These are phyloP conservation scores for Rhodotorula babjevae DNA, from an alignment of 768 basidiomycete species.

Conservation along the genomic window DNA sequence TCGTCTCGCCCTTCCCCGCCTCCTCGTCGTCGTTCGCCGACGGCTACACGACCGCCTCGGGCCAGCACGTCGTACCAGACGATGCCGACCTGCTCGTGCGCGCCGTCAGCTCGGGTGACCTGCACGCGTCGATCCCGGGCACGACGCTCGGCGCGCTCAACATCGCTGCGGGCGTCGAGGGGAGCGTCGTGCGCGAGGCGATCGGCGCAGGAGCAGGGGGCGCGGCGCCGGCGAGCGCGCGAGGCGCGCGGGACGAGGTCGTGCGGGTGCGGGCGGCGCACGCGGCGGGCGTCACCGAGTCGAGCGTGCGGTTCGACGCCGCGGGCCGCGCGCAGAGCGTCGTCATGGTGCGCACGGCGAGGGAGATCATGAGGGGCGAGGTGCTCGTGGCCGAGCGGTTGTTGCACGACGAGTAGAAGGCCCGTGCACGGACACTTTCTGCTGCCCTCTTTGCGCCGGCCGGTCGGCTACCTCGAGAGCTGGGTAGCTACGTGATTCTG, in stretches of 20 bases:
- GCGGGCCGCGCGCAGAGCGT: slow-evolving; percentile 11
- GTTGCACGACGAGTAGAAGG: background rate
- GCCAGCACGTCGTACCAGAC: background rate
- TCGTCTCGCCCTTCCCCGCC: slow-evolving; percentile 8
- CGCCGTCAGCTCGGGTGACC: slow-evolving; percentile 30
- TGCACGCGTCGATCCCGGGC: slow-evolving; percentile 36
- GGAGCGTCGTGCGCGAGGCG: slow-evolving; percentile 22
- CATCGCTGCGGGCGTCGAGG: slow-evolving; percentile 15
- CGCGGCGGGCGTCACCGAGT: slow-evolving; percentile 27
- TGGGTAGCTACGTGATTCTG: too few relatives aligned
- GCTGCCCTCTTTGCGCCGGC: too few relatives aligned
- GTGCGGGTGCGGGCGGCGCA: slow-evolving; percentile 28
- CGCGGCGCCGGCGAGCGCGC: too few relatives aligned
- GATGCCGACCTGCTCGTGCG: slow-evolving; percentile 30
- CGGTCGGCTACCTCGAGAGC: background rate
- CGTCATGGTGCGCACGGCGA: slow-evolving; percentile 35
- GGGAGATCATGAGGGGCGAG: slow-evolving; percentile 36
- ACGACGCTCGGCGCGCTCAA: slow-evolving; percentile 37
- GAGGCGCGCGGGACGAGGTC: background rate
- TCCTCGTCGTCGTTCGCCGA: too few relatives aligned
- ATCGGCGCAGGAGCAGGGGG: background rate
- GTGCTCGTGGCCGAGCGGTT: slow-evolving; percentile 26
- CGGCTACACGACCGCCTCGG: slow-evolving; percentile 11
- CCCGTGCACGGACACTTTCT: too few relatives aligned
- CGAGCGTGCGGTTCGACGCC: slow-evolving; percentile 23